A percentile compares a stretch with the other conserved stretches of the same genome.
These are phyloP conservation scores for Zoysia matrella DNA, from an alignment of 202 grass and related monocot genomes.

Conservation along the genomic window DNA sequence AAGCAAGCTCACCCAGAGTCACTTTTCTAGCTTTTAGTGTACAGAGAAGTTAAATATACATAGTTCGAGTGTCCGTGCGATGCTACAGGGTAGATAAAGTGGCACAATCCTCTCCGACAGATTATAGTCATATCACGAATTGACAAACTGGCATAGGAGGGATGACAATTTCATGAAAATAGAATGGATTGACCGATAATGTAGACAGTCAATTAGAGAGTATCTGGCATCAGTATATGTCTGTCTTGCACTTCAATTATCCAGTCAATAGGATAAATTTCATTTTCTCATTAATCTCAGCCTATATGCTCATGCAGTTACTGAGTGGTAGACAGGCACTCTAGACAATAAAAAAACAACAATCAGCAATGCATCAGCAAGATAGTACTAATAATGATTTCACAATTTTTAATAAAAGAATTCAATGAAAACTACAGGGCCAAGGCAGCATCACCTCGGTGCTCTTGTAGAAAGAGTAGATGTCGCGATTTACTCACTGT, in stretches of 20 bases:
- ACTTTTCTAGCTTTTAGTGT: too few relatives aligned
- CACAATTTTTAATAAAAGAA: background rate
- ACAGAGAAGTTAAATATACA: too few relatives aligned
- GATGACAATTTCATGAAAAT: too few relatives aligned
- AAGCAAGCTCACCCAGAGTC: too few relatives aligned
- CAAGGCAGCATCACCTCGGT: slow-evolving; percentile 50
- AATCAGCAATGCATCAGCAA: background rate
- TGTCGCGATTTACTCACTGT: slow-evolving; percentile 59
- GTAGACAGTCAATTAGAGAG: slow-evolving; percentile 63
- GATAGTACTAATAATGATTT: background rate
- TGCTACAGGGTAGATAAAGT: too few relatives aligned
- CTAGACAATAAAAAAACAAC: slow-evolving; percentile 15
- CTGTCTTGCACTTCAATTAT: slow-evolving; percentile 67
- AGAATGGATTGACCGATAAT: slow-evolving; percentile 51
- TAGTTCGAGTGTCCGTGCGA: too few relatives aligned
- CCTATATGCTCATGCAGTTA: slow-evolving; percentile 58
- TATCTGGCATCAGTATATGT: slow-evolving; percentile 65
- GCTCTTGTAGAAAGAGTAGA: slow-evolving; percentile 8
- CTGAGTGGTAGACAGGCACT: slow-evolving; percentile 39
- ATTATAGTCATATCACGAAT: too few relatives aligned
- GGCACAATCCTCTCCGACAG: too few relatives aligned
- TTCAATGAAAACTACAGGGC: background rate
- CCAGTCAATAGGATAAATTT: slow-evolving; percentile 63
- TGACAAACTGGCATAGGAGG: too few relatives aligned
- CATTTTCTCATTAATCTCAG: slow-evolving; percentile 73